phyloP scores from a whole-genome alignment of 2,329 filamentous ascomycete species.

The Teratosphaeria gauchensis region DNA sequence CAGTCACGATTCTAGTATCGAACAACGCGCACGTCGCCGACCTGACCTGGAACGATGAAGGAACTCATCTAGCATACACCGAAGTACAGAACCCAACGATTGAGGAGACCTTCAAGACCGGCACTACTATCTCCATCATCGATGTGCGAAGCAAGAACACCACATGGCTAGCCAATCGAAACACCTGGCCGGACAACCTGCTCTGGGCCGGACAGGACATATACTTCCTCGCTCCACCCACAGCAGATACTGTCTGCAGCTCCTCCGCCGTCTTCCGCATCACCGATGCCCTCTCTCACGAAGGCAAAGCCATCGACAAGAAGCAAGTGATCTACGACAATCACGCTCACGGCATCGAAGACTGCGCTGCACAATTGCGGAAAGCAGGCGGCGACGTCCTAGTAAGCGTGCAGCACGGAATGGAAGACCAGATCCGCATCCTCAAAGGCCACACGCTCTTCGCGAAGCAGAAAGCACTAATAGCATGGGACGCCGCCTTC shows the following conservation, averaged over 20 bases:
- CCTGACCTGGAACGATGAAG: slow-evolving; percentile 22
- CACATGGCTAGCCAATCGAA: slow-evolving; percentile 1
- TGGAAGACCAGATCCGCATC: slow-evolving; percentile 14
- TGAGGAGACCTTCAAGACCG: slow-evolving; percentile 15
- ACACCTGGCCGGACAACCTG: background rate
- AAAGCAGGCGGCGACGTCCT: slow-evolving; percentile 9
- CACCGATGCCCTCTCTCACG: background rate
- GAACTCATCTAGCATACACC: slow-evolving; percentile 16
- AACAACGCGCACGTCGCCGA: slow-evolving; percentile 17
- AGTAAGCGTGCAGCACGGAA: slow-evolving; percentile 12
- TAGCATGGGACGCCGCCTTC: slow-evolving; percentile 12
- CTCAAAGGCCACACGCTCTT: slow-evolving; percentile 9
- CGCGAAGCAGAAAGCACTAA: slow-evolving; percentile 5
- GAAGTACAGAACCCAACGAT: slow-evolving; percentile 17
- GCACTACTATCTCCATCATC: slow-evolving; percentile 12
- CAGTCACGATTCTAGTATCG: slow-evolving; percentile 12
- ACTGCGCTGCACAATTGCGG: slow-evolving; percentile 9
- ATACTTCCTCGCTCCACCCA: slow-evolving; percentile 10
- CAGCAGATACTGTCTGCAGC: background rate
- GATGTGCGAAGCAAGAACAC: slow-evolving; percentile 2
- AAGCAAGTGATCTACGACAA: slow-evolving; percentile 1
- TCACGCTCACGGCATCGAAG: slow-evolving; percentile 9
- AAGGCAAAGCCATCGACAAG: background rate
- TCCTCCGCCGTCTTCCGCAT: slow-evolving; percentile 1
- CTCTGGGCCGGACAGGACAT: slow-evolving; percentile 9